Conservation (phyloP, 345 rosid genomes). For the Eutrema yunnanense region DNA sequence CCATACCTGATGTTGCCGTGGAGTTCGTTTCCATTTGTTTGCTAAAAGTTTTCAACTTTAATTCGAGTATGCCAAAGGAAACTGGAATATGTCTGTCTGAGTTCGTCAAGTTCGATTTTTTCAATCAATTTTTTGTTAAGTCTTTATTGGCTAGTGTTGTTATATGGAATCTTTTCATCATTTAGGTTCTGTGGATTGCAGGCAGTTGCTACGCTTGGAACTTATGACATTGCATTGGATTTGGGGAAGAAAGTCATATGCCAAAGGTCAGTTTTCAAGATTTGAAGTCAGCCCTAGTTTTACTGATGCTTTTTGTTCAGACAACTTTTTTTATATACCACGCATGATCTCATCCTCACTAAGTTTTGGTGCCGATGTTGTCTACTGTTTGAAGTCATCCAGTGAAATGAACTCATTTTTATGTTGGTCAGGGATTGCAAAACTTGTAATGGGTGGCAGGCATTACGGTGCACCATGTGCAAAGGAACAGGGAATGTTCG, state of each 20-base stretch:
- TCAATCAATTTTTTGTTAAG: not conserved
- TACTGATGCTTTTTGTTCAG: not conserved
- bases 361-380: not conserved
- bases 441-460: slow-evolving; percentile 90
- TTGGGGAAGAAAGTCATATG: slow-evolving; percentile 90
- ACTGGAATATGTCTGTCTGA: not conserved
- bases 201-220: slow-evolving; percentile 86
- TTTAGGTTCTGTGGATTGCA: slow-evolving; percentile 10
- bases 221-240: slow-evolving; percentile 82
- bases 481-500: slow-evolving; percentile 84
- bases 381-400: not conserved
- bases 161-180: not conserved
- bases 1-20: not conserved
- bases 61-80: not conserved
- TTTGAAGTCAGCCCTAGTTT: not conserved
- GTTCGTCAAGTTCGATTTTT: not conserved
- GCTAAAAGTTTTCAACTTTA: slow-evolving; percentile 5
- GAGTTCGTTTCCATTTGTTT: not conserved
- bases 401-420: not conserved
- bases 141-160: not conserved
- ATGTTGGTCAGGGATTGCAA: slow-evolving; percentile 57
- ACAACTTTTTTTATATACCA: not conserved
- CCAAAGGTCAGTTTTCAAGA: slow-evolving; percentile 53
- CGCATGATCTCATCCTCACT: not conserved
- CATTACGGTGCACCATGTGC: slow-evolving; percentile 85